Conservation (phyloP, 2,329 filamentous ascomycete species). For the Hypoxylon sp. region DNA sequence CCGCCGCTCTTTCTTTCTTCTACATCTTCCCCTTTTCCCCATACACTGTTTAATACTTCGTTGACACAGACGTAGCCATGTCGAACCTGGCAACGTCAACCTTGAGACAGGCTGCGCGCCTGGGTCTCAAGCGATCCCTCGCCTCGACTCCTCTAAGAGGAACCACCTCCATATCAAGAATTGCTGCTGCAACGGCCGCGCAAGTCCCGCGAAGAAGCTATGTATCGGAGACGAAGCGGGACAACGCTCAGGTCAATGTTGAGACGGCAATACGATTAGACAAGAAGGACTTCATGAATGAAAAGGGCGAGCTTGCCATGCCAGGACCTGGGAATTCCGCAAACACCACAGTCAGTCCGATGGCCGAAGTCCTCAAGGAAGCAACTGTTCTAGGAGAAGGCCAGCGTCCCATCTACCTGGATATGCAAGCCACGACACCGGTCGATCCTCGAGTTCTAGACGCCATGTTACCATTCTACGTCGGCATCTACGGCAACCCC, state of each 20-base stretch:
- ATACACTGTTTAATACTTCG: conserved; percentile 30
- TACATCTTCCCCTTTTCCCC: conserved; percentile 37
- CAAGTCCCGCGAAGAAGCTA: conserved; percentile 69
- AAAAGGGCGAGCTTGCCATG: conserved; percentile 60
- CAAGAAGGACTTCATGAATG: conserved; percentile 81
- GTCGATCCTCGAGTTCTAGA: conserved; percentile 95
- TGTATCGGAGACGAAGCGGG: conserved; percentile 85
- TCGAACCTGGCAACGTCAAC: conserved; percentile 74
- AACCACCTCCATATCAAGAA: conserved; percentile 52
- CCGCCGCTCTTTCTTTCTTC: conserved; percentile 39
- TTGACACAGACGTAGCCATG: conserved; percentile 60
- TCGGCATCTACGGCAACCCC: conserved; percentile 94
- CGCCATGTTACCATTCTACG: conserved; percentile 95
- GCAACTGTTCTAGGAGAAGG: conserved; percentile 94
- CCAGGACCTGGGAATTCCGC: conserved; percentile 68
- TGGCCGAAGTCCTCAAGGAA: conserved; percentile 88
- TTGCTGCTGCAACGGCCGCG: conserved; percentile 48
- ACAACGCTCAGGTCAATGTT: conserved; percentile 82
- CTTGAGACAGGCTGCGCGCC: conserved; percentile 79
- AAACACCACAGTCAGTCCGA: conserved; percentile 82
- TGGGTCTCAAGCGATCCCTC: conserved; percentile 59
- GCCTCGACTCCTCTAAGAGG: conserved; percentile 53
- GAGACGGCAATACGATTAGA: conserved; percentile 89
- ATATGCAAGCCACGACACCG: conserved; percentile 98
- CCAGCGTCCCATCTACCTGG: conserved; percentile 93